phyloP scores from a whole-genome alignment of 306 rosid genomes.

The Urtica urens region DNA sequence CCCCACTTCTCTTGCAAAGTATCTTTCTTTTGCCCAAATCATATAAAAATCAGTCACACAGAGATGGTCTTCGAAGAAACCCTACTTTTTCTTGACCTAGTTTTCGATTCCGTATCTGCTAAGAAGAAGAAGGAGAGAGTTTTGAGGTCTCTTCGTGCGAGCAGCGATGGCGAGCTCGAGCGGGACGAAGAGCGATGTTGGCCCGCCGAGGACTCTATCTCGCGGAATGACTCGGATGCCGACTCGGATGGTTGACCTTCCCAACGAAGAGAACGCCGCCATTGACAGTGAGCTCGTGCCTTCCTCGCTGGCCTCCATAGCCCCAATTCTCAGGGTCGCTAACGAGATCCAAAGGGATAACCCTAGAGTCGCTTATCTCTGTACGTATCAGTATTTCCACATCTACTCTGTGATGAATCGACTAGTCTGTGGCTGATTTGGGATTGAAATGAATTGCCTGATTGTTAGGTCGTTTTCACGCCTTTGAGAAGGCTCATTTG shows the following conservation, averaged over 20 bases:
- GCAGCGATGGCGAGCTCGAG: conserved; percentile 71
- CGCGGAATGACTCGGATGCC: conserved; percentile 31
- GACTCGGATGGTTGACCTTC: conserved; percentile 40
- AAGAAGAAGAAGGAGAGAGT: neutral
- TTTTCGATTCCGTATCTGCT: too few relatives aligned
- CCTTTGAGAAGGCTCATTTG: conserved; percentile 73
- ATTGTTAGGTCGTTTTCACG: conserved; percentile 76
- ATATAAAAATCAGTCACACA: neutral
- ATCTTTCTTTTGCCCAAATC: conserved; percentile 20
- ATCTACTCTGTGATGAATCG: too few relatives aligned
- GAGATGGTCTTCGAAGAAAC: neutral
- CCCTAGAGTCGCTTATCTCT: conserved; percentile 84
- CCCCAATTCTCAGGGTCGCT: conserved; percentile 83
- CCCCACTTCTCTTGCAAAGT: conserved; percentile 61
- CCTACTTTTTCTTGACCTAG: neutral
- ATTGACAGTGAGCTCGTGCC: conserved; percentile 62
- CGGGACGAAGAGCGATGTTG: conserved; percentile 48
- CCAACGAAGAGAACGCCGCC: conserved; percentile 34
- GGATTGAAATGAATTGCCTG: too few relatives aligned
- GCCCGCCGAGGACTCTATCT: conserved; percentile 30
- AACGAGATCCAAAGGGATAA: conserved; percentile 59
- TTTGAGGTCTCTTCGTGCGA: conserved; percentile 13
- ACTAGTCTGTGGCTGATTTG: too few relatives aligned
- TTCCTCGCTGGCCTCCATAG: conserved; percentile 50
- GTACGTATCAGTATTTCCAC: conserved; percentile 28